Evolutionary conservation across 768 basidiomycete genomes (phyloP).

Genomic region (Tylopilus cervinicoccineus): DNA sequence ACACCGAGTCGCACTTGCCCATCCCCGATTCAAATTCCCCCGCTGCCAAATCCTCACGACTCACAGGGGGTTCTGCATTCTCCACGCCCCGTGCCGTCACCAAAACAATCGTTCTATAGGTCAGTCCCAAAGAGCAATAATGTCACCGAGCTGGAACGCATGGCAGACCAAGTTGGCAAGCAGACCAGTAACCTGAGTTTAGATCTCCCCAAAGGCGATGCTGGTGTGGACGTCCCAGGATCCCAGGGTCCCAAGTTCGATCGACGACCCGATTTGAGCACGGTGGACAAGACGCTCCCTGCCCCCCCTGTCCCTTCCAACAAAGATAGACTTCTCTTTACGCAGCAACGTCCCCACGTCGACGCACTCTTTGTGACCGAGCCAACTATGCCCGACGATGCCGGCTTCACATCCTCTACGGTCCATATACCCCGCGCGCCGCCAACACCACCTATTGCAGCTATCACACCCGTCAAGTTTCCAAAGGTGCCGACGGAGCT

Average conservation of each 20-base stretch:
- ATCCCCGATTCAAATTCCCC: constrained; percentile 21
- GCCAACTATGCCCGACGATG: constrained; percentile 5
- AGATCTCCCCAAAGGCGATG: constrained; percentile 22
- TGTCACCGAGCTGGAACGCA: constrained; percentile 68
- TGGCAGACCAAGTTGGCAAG: constrained; percentile 57
- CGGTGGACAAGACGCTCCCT: constrained; percentile 61
- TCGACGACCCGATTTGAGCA: constrained; percentile 16
- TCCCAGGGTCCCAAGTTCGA: constrained; percentile 16
- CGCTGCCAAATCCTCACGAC: constrained; percentile 29
- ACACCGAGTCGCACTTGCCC: constrained; percentile 13
- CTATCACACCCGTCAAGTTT: constrained; percentile 35
- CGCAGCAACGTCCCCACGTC: constrained; percentile 22
- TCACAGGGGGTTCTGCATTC: constrained; percentile 47
- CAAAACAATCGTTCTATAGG: constrained; percentile 47
- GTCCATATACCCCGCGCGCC: constrained; percentile 30
- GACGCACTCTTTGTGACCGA: constrained; percentile 30
- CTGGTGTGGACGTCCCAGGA: constrained; percentile 15
- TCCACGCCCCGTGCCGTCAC: constrained; percentile 66
- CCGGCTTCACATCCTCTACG: constrained; percentile 12
- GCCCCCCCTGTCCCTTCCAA: constrained; percentile 50
- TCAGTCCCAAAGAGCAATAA: constrained; percentile 31
- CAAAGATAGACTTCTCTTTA: constrained; percentile 25
- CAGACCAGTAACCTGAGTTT: constrained; percentile 25
- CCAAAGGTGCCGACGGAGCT: constrained; percentile 31
- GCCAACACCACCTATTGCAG: constrained; percentile 51